Conservation (phyloP, 1,284 basidiomycete species). For the Ceratobasidium sp. region DNA sequence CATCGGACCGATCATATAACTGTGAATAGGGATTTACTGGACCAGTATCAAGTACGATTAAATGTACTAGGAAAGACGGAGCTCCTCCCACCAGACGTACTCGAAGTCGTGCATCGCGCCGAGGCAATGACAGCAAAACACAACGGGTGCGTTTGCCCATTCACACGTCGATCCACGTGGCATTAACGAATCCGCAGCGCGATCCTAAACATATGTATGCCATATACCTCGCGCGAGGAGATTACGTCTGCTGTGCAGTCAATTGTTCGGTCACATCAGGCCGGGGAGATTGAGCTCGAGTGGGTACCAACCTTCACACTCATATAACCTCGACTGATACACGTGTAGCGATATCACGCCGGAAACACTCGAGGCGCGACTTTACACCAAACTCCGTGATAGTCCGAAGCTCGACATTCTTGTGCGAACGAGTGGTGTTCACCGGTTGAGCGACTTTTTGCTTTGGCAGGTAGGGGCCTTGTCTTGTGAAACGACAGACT, state of each 20-base stretch:
- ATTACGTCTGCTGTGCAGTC: slow-evolving; percentile 82
- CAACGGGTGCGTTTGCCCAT: slow-evolving; percentile 64
- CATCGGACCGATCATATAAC: background rate
- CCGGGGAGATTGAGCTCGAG: slow-evolving; percentile 59
- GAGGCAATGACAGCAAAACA: slow-evolving; percentile 86
- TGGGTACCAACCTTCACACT: slow-evolving; percentile 51
- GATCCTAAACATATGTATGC: slow-evolving; percentile 94
- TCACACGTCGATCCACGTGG: background rate
- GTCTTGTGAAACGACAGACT: background rate
- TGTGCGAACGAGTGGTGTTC: slow-evolving; percentile 92
- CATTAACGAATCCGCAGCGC: slow-evolving; percentile 65
- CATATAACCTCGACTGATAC: slow-evolving; percentile 10
- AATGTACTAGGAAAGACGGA: slow-evolving; percentile 84
- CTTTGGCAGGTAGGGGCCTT: slow-evolving; percentile 86
- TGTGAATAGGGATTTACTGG: slow-evolving; percentile 74
- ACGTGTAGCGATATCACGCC: slow-evolving; percentile 70
- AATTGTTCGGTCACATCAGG: slow-evolving; percentile 66
- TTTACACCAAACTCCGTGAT: slow-evolving; percentile 75
- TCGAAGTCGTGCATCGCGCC: slow-evolving; percentile 77
- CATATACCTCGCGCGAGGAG: slow-evolving; percentile 94
- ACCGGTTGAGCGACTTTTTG: slow-evolving; percentile 90
- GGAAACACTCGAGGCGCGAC: slow-evolving; percentile 71
- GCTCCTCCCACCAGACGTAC: slow-evolving; percentile 84
- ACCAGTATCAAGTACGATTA: slow-evolving; percentile 86
- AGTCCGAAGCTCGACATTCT: slow-evolving; percentile 91